Percentiles rank a stretch among this genome's conserved stretches.
Evolutionary conservation across 1,139 yeast species (phyloP).

Genomic region (Geotrichum klebahnii): DNA sequence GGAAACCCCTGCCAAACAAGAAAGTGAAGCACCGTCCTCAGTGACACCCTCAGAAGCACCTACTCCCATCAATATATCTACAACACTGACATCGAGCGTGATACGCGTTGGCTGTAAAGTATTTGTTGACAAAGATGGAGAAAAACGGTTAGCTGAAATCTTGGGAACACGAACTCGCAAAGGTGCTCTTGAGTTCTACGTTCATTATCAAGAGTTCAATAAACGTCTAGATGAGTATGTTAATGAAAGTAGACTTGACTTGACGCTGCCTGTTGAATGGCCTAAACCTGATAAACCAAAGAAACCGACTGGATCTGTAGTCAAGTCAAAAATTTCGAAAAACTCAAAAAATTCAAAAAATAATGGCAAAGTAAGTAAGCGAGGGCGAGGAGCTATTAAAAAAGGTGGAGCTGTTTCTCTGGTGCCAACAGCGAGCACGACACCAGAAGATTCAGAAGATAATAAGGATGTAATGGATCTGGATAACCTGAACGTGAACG

Average conservation of each 20-base stretch:
- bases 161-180: constrained; percentile 71
- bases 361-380: constrained; percentile 14
- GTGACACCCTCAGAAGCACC: constrained; percentile 4
- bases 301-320: constrained; percentile 30
- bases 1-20: constrained; percentile 7
- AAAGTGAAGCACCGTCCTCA: constrained; percentile 3
- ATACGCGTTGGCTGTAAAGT: constrained; percentile 63
- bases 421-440: background rate
- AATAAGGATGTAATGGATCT: constrained; percentile 70
- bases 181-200: constrained; percentile 78
- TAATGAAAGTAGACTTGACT: constrained; percentile 63
- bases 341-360: constrained; percentile 26
- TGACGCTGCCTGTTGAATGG: constrained; percentile 58
- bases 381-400: constrained; percentile 25
- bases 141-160: constrained; percentile 76
- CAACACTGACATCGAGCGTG: constrained; percentile 14
- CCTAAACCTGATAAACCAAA: constrained; percentile 54
- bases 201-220: constrained; percentile 90
- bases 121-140: constrained; percentile 75
- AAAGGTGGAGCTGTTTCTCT: constrained; percentile 17
- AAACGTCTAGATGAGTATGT: constrained; percentile 96
- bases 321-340: constrained; percentile 33
- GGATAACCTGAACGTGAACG: constrained; percentile 81
- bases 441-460: constrained; percentile 23
- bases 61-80: constrained; percentile 10